A percentile compares a stretch with the other conserved stretches of the same genome.
phyloP scores from a whole-genome alignment of 768 basidiomycete species.

The Kwoniella bestiolae region DNA sequence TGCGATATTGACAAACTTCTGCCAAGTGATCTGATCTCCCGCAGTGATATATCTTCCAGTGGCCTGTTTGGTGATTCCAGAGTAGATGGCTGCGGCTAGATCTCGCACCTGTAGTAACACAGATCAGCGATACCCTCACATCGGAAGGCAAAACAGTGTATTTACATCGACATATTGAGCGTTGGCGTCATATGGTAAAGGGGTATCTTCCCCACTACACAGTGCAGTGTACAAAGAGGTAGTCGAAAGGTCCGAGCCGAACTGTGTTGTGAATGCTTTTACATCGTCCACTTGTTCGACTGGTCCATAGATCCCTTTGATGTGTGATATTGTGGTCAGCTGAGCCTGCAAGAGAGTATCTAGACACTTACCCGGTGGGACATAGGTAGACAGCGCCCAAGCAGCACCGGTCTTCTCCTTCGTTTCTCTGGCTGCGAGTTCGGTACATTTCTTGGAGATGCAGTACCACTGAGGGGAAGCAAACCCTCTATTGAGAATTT shows the following conservation, averaged over 20 bases:
- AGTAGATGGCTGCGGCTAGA: constrained; percentile 16
- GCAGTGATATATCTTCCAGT: constrained; percentile 17
- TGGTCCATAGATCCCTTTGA: constrained; percentile 40
- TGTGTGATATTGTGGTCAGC: neutral
- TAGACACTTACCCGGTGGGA: constrained; percentile 35
- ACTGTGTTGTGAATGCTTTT: constrained; percentile 4
- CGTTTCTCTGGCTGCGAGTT: constrained; percentile 34
- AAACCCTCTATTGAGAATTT: neutral
- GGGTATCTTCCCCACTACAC: constrained; percentile 15
- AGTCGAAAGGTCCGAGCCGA: constrained; percentile 27
- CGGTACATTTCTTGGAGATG: constrained; percentile 50
- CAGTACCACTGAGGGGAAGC: constrained; percentile 34
- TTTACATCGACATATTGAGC: constrained; percentile 28
- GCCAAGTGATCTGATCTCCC: neutral
- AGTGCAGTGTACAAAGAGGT: constrained; percentile 6
- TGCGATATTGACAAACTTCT: constrained; percentile 14
- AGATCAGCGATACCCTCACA: too few relatives aligned
- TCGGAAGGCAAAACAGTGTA: too few relatives aligned
- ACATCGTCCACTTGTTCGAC: constrained; percentile 23
- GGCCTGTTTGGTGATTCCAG: constrained; percentile 12
- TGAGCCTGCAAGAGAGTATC: neutral
- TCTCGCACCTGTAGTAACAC: constrained; percentile 28
- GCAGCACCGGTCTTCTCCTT: constrained; percentile 22
- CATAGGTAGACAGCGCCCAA: constrained; percentile 36
- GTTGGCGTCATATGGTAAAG: constrained; percentile 17